These are phyloP conservation scores for Calonectria pauciramosa DNA, from an alignment of 2,329 filamentous ascomycete genomes.

Conservation along the genomic window DNA sequence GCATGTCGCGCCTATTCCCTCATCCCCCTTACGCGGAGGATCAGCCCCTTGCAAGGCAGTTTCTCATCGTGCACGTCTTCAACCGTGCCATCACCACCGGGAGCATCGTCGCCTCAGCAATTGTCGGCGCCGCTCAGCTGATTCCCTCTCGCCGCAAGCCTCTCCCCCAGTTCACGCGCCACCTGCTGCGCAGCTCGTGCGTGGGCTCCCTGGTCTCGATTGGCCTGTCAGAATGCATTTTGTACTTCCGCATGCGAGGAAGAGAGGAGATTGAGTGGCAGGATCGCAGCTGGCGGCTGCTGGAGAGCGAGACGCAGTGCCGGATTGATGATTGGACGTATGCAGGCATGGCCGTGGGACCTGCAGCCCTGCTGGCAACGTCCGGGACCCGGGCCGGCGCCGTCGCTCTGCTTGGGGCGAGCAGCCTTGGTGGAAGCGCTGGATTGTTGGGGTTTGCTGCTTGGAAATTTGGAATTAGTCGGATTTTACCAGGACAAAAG, in stretches of 20 bases:
- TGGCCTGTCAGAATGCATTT: background rate
- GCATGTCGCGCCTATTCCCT: slow-evolving; percentile 12
- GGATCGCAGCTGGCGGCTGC: slow-evolving; percentile 7
- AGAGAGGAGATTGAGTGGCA: slow-evolving; percentile 15
- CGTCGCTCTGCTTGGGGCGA: background rate
- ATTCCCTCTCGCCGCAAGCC: background rate
- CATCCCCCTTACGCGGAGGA: slow-evolving; percentile 12
- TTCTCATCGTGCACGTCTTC: slow-evolving; percentile 2
- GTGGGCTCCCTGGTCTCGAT: background rate
- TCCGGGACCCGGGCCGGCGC: background rate
- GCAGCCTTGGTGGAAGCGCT: background rate
- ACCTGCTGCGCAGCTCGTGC: background rate
- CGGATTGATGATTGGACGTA: slow-evolving; percentile 11
- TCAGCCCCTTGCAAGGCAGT: slow-evolving; percentile 1
- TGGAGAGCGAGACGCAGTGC: slow-evolving; percentile 6
- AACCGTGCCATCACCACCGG: background rate
- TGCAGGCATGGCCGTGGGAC: background rate
- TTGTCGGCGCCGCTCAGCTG: slow-evolving; percentile 2
- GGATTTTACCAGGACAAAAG: background rate
- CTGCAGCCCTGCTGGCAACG: background rate
- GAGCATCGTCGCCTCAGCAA: background rate
- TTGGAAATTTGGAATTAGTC: slow-evolving; percentile 9
- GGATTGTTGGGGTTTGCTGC: background rate
- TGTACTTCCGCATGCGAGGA: background rate
- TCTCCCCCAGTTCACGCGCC: background rate